phyloP scores from a whole-genome alignment of 257 asterid species.

The Verbascum thapsus region DNA sequence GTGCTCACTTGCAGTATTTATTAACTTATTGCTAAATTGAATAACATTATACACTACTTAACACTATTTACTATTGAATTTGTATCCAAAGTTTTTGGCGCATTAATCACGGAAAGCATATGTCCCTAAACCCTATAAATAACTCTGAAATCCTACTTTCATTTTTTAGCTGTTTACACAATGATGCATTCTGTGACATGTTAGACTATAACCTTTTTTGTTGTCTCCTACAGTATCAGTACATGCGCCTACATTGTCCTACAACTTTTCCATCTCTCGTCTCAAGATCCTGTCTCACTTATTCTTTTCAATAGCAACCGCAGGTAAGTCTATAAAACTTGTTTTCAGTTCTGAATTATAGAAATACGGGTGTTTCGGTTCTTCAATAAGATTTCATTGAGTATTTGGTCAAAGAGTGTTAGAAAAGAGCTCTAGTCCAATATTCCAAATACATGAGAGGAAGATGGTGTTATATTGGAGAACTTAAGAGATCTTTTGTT shows the following conservation, averaged over 20 bases:
- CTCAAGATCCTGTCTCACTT: slow-evolving; percentile 59
- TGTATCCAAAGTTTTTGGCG: not conserved
- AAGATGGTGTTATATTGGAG: too few relatives aligned
- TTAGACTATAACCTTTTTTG: not conserved
- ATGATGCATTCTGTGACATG: not conserved
- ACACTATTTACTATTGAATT: not conserved
- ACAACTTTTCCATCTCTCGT: slow-evolving; percentile 58
- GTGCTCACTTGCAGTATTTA: not conserved
- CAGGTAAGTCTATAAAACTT: slow-evolving; percentile 54
- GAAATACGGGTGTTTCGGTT: not conserved
- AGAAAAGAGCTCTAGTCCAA: too few relatives aligned
- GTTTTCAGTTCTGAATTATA: not conserved
- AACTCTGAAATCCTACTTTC: too few relatives aligned
- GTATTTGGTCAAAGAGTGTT: not conserved
- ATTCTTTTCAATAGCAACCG: slow-evolving; percentile 57
- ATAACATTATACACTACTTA: not conserved
- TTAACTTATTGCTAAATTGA: not conserved
- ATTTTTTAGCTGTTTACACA: not conserved
- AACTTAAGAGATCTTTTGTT: slow-evolving; percentile 30
- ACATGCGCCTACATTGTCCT: slow-evolving; percentile 66
- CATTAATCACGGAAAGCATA: too few relatives aligned
- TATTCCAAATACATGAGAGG: too few relatives aligned
- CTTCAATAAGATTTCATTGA: not conserved
- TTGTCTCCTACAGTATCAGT: slow-evolving; percentile 51
- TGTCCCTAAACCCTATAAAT: too few relatives aligned